These are phyloP conservation scores for Epichloe typhina DNA, from an alignment of 2,329 filamentous ascomycete species.

Conservation along the genomic window DNA sequence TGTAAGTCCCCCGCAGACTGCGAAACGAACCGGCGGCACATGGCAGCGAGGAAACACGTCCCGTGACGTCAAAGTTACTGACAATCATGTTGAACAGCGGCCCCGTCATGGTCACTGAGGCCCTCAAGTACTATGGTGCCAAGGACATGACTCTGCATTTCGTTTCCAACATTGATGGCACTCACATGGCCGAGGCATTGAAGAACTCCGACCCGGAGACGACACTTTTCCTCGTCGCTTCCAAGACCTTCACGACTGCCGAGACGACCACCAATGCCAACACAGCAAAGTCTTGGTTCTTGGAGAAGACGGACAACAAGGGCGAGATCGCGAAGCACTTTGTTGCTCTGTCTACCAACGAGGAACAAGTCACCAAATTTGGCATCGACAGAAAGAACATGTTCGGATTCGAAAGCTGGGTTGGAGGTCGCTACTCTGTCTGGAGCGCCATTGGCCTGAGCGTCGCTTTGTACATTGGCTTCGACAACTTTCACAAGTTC, in stretches of 20 bases:
- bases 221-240: conserved; percentile 95
- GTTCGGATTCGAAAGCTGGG: conserved; percentile 99
- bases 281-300: conserved; percentile 94
- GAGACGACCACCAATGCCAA: conserved; percentile 97
- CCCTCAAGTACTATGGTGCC: conserved; percentile 86
- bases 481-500: conserved; percentile 95
- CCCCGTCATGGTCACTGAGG: conserved; percentile 97
- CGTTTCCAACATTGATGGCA: conserved; percentile 98
- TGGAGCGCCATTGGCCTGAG: conserved; percentile 97
- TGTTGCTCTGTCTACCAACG: conserved; percentile 93
- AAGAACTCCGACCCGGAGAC: conserved; percentile 85
- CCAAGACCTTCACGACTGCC: conserved; percentile 98
- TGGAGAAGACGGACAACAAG: conserved; percentile 64
- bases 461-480: conserved; percentile 89
- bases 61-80: not conserved
- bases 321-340: conserved; percentile 96
- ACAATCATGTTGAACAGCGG: conserved; percentile 40
- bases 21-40: not conserved
- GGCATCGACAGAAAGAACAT: conserved; percentile 99
- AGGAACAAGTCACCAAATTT: conserved; percentile 91
- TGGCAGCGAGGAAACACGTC: not conserved
- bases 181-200: conserved; percentile 90
- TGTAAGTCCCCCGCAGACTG: conserved; percentile 49
- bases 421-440: conserved; percentile 94
- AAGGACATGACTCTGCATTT: conserved; percentile 85